phyloP scores from a whole-genome alignment of 768 basidiomycete species.

The Panaeolus cyanescens region DNA sequence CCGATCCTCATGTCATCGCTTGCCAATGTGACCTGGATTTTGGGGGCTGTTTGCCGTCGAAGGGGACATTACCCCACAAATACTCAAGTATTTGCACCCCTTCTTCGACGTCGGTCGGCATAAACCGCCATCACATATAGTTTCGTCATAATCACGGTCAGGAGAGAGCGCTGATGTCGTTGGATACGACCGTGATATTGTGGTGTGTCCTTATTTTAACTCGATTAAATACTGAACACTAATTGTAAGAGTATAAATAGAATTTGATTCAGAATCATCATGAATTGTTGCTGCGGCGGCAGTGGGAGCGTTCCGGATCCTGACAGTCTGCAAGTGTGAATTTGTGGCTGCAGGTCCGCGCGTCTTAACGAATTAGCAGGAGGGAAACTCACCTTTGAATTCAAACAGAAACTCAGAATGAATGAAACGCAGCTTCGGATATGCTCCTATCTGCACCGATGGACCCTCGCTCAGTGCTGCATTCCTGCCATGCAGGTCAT shows the following conservation, averaged over 20 bases:
- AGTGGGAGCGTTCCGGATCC: not conserved
- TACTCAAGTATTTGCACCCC: not conserved
- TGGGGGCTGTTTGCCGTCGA: not conserved
- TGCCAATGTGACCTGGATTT: not conserved
- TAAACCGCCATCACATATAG: not conserved
- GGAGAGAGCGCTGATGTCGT: not conserved
- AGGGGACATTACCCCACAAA: not conserved
- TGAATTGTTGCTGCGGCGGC: not conserved
- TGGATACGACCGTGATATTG: not conserved
- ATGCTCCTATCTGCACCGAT: not conserved
- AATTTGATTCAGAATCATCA: not conserved
- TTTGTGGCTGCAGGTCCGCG: not conserved
- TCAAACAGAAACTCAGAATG: not conserved
- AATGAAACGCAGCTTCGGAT: not conserved
- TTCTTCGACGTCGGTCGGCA: not conserved
- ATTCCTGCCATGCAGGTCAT: not conserved
- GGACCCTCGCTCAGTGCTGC: not conserved
- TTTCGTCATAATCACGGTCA: not conserved
- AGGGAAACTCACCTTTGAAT: not conserved
- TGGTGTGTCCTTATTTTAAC: not conserved
- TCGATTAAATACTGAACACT: not conserved
- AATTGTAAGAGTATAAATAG: not conserved
- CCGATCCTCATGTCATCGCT: not conserved
- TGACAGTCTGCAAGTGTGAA: not conserved
- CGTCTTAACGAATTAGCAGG: not conserved